Evolutionary conservation across 805 yeast genomes (phyloP).

Genomic region (Saccharomycopsis fibuligera): DNA sequence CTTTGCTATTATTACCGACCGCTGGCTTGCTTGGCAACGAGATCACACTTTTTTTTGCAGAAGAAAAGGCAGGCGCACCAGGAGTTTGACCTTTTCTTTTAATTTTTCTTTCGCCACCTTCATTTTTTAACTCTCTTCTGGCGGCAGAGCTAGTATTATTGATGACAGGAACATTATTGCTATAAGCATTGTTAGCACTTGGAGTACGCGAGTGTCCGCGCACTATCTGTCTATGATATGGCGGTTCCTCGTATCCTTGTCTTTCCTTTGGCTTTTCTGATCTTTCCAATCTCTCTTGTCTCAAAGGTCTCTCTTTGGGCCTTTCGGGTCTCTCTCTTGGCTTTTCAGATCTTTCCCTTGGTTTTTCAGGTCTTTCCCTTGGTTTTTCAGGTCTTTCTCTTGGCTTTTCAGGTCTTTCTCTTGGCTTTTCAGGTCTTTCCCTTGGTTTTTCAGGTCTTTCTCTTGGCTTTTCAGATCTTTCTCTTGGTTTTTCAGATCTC

Average conservation of each 20-base stretch:
- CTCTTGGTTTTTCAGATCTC: background rate
- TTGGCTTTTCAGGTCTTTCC: too few species aligned
- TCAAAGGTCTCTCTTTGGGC: too few species aligned
- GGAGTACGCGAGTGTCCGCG: background rate
- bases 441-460: too few species aligned
- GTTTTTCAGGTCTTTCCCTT: too few species aligned
- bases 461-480: background rate
- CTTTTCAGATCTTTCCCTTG: too few species aligned
- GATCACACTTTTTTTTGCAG: background rate
- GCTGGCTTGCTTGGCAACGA: constrained; percentile 5
- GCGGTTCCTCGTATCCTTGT: too few species aligned
- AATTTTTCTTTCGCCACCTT: background rate
- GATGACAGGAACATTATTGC: background rate
- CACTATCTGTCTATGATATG: too few species aligned
- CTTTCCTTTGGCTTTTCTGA: too few species aligned
- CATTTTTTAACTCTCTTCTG: background rate
- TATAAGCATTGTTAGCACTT: background rate
- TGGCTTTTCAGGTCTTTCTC: too few species aligned
- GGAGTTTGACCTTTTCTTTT: background rate
- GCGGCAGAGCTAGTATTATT: background rate
- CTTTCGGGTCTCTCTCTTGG: too few species aligned
- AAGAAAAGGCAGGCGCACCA: background rate
- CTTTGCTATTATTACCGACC: background rate
- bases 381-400: too few species aligned
- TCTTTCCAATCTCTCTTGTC: too few species aligned